Base-by-base conservation (phyloP, 2,329 filamentous ascomycete genomes). In the Fusarium tricinctum region DNA sequence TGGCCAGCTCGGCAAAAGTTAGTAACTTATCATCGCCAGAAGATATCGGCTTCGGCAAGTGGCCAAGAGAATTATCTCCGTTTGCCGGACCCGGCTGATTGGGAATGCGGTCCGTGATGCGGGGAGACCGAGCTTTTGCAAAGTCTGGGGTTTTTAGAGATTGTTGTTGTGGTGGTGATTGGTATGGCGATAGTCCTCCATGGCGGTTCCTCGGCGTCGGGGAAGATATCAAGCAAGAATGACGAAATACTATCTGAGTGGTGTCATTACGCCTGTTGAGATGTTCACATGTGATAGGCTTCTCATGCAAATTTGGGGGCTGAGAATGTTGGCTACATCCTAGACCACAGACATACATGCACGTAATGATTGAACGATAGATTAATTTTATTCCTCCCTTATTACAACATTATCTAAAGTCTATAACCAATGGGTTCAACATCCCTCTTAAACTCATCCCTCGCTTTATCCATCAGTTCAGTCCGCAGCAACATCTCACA, bases 1-100 rank as follows among this genome's bases (percentile, higher is more conserved):
- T 72, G 63, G 69, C 1, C 14, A 2, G 9, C 10, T 57, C 69
- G 69, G 69, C 59, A 57, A 33, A 71, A 19, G 6, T n/a, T 38
- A 17, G 40, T 8, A 19, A 13, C 28, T 30, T 30, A 5, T 30
- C 12, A 30, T 49, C 38, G 44, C 19, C 45, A 35, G 19, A 40
- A 14, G 14, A 38, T 20, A 26, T 28, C 20, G 32, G 26, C 17
- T 33, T 14, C 19, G 42, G 42, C 17, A 33, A 46, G 10, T 19
- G 17, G n/a, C 19, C n/a, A 40, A 26, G 20, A 17, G 8, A 19
- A 20, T 42, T 39, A 20, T 17, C 15, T 30, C 32, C 39, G 23
- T 39, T 32, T 30, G 13, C n/a, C 38, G n/a, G 58, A 50, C 39
- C 45, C 33, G 23, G 42, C 50, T 23, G 14, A 26, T 49, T 44